Percentiles rank a stretch among this genome's conserved stretches.
These are phyloP conservation scores for Phialophora chinensis DNA, from an alignment of 2,329 filamentous ascomycete genomes.

Conservation along the genomic window DNA sequence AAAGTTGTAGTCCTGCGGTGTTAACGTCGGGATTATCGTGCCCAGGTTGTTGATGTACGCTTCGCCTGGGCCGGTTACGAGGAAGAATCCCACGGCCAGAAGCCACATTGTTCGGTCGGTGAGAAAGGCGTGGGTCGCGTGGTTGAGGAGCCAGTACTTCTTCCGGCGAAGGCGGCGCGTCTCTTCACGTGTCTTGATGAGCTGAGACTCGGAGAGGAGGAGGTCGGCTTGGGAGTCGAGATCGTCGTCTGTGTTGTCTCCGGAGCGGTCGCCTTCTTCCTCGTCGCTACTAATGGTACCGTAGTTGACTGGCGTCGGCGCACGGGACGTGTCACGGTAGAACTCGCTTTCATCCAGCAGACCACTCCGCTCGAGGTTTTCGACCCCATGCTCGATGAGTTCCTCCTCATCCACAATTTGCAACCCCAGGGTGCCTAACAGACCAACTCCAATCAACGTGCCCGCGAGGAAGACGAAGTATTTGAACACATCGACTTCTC, in stretches of 20 bases:
- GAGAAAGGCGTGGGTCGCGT: slow-evolving; percentile 84
- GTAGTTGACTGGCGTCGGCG: slow-evolving; percentile 54
- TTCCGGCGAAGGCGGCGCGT: slow-evolving; percentile 68
- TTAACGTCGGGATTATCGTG: slow-evolving; percentile 87
- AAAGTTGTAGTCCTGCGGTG: slow-evolving; percentile 67
- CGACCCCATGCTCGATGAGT: slow-evolving; percentile 86
- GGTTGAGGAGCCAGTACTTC: slow-evolving; percentile 90
- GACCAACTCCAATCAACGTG: slow-evolving; percentile 71
- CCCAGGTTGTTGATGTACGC: slow-evolving; percentile 97
- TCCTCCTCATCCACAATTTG: slow-evolving; percentile 82
- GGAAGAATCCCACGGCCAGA: slow-evolving; percentile 86
- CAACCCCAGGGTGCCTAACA: slow-evolving; percentile 75
- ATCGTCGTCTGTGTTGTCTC: slow-evolving; percentile 45
- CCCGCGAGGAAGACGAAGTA: slow-evolving; percentile 87
- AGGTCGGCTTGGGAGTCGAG: slow-evolving; percentile 54
- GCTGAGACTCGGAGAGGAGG: slow-evolving; percentile 46
- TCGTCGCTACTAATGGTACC: slow-evolving; percentile 57
- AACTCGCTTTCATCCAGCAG: slow-evolving; percentile 77
- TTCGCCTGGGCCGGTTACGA: slow-evolving; percentile 94
- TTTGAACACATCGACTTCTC: slow-evolving; percentile 74
- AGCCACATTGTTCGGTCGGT: slow-evolving; percentile 94
- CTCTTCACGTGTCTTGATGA: slow-evolving; percentile 52
- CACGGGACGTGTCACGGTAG: slow-evolving; percentile 61
- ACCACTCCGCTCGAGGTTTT: slow-evolving; percentile 88
- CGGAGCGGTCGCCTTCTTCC: slow-evolving; percentile 15